These are phyloP conservation scores for Eucalyptus marginata DNA, from an alignment of 345 rosid species.

Conservation along the genomic window DNA sequence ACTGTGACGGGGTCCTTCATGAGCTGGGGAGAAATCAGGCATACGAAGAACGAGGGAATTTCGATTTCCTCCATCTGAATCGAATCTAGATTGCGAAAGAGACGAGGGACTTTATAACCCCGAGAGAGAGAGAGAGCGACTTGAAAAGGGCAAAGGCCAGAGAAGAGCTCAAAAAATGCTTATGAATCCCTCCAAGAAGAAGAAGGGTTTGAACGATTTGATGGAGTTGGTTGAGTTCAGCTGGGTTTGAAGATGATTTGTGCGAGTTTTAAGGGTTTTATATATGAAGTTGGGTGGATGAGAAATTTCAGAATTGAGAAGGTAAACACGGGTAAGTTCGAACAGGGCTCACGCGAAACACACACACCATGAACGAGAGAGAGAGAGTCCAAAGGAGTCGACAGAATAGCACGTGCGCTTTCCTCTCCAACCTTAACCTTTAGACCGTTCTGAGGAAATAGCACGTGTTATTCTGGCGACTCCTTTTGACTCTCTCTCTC, in stretches of 20 bases:
- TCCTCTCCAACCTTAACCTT: background rate
- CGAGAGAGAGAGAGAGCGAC: background rate
- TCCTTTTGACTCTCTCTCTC: background rate
- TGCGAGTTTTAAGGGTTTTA: background rate
- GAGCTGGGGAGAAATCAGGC: slow-evolving; percentile 3
- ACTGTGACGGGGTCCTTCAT: slow-evolving; percentile 4
- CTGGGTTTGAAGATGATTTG: background rate
- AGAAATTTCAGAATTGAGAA: background rate
- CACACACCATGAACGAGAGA: background rate
- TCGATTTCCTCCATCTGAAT: background rate
- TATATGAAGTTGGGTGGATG: background rate
- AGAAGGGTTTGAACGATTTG: background rate
- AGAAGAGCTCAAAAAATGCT: background rate
- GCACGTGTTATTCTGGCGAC: background rate
- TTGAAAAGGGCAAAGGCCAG: background rate
- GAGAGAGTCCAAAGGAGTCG: background rate
- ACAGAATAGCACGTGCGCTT: background rate
- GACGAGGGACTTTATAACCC: background rate
- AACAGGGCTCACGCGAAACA: background rate
- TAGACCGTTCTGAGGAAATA: too few species aligned
- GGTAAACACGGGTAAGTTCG: background rate
- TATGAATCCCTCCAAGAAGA: background rate
- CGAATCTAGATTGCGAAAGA: background rate
- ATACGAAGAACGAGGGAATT: slow-evolving; percentile 1
- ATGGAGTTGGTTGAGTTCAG: background rate